A percentile compares a stretch with the other conserved stretches of the same genome.
These are phyloP conservation scores for Podaxis sp. DNA, from an alignment of 768 basidiomycete genomes.

Conservation along the genomic window DNA sequence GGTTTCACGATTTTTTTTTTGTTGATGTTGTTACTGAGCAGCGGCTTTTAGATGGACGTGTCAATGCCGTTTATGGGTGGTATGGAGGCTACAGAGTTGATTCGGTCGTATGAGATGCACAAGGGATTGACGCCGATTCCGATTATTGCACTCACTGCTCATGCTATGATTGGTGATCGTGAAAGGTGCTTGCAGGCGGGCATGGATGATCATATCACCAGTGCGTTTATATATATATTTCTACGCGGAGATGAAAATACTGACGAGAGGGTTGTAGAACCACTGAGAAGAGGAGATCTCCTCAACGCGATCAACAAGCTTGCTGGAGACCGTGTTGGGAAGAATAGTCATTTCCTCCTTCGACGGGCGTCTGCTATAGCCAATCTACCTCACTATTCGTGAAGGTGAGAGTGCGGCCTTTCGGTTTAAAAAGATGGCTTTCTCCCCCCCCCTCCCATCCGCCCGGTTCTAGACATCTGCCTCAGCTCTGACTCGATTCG, in stretches of 20 bases:
- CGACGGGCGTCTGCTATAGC: slow-evolving; percentile 26
- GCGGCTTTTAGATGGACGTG: slow-evolving; percentile 77
- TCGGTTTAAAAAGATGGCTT: neutral
- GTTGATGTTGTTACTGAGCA: neutral
- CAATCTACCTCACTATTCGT: slow-evolving; percentile 9
- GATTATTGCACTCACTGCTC: slow-evolving; percentile 95
- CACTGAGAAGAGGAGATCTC: slow-evolving; percentile 72
- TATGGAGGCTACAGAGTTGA: slow-evolving; percentile 94
- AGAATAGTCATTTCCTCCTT: slow-evolving; percentile 28
- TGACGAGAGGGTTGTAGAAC: slow-evolving; percentile 44
- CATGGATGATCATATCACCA: slow-evolving; percentile 79
- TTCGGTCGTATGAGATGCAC: slow-evolving; percentile 78
- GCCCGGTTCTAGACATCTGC: neutral
- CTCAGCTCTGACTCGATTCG: no score
- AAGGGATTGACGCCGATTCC: slow-evolving; percentile 71
- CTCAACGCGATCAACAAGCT: slow-evolving; percentile 80
- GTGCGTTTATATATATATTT: slow-evolving; percentile 33
- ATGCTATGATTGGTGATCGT: slow-evolving; percentile 88
- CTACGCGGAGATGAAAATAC: neutral
- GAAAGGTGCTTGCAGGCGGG: slow-evolving; percentile 46
- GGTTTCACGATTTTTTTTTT: slow-evolving; percentile 23
- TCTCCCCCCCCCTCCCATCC: neutral
- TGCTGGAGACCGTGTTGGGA: slow-evolving; percentile 55
- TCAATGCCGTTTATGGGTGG: slow-evolving; percentile 99
- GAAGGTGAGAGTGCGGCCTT: neutral